These are phyloP conservation scores for Silene coronaria DNA, from an alignment of 179 eudicot genomes.

Conservation along the genomic window DNA sequence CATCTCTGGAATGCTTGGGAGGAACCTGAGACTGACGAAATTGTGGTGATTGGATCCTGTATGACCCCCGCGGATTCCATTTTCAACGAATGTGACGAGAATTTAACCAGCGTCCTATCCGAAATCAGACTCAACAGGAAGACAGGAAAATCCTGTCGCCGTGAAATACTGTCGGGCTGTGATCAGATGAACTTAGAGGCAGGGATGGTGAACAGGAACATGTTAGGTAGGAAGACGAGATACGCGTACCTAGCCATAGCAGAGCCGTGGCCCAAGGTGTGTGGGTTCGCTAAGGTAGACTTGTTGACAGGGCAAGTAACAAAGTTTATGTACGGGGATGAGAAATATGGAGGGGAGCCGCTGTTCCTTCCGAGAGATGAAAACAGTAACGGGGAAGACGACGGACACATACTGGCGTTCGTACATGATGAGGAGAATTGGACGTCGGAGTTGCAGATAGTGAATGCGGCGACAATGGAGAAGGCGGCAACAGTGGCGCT, in stretches of 20 bases:
- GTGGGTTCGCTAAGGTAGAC: slow-evolving; percentile 79
- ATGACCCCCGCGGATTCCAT: slow-evolving; percentile 88
- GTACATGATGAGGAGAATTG: slow-evolving; percentile 60
- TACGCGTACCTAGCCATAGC: slow-evolving; percentile 78
- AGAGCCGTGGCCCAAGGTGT: slow-evolving; percentile 88
- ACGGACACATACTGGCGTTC: slow-evolving; percentile 60
- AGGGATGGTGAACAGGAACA: slow-evolving; percentile 72
- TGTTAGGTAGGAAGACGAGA: slow-evolving; percentile 55
- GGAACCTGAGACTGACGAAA: slow-evolving; percentile 57
- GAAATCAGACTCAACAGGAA: slow-evolving; percentile 60
- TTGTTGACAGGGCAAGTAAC: slow-evolving; percentile 43
- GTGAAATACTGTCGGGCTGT: slow-evolving; percentile 31
- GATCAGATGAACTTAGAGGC: slow-evolving; percentile 66
- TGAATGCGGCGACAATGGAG: slow-evolving; percentile 47
- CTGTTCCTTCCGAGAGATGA: slow-evolving; percentile 41
- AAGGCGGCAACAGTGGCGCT: slow-evolving; percentile 51
- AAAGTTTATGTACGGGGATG: slow-evolving; percentile 49
- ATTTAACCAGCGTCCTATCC: slow-evolving; percentile 44
- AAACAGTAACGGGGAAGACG: slow-evolving; percentile 41
- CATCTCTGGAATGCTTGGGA: slow-evolving; percentile 96
- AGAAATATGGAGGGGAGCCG: slow-evolving; percentile 71
- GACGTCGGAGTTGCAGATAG: slow-evolving; percentile 61
- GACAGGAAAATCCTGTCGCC: slow-evolving; percentile 53
- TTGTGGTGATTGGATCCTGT: slow-evolving; percentile 80
- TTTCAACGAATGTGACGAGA: slow-evolving; percentile 68